Conservation (phyloP, 2,329 filamentous ascomycete genomes). For the Calonectria crousiana region DNA sequence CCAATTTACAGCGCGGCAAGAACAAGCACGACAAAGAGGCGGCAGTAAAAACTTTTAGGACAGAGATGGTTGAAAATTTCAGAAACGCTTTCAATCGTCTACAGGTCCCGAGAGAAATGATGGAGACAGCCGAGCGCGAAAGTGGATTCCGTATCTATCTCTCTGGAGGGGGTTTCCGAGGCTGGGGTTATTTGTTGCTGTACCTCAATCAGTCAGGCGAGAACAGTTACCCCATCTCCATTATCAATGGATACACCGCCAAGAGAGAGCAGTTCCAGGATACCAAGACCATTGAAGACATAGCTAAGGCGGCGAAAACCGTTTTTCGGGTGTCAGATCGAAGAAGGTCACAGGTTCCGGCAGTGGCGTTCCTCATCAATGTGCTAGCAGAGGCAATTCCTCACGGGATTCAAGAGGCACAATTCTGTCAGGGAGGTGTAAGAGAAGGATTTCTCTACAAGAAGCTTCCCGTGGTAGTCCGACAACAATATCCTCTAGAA, state of each 20-base stretch:
- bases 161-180: conserved; percentile 77
- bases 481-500: conserved; percentile 68
- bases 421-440: conserved; percentile 79
- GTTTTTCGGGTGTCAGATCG: conserved; percentile 75
- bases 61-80: conserved; percentile 66
- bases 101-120: conserved; percentile 64
- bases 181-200: conserved; percentile 76
- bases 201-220: conserved; percentile 69
- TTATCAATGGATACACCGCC: conserved; percentile 77
- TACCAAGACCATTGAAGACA: conserved; percentile 54
- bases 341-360: conserved; percentile 74
- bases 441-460: conserved; percentile 75
- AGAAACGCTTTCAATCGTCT: conserved; percentile 64
- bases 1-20: conserved; percentile 54
- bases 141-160: conserved; percentile 73
- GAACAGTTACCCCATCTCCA: conserved; percentile 76
- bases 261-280: conserved; percentile 63
- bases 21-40: conserved; percentile 54
- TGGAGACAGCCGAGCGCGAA: conserved; percentile 54
- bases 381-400: conserved; percentile 72
- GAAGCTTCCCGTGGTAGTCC: conserved; percentile 59
- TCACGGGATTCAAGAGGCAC: conserved; percentile 66
- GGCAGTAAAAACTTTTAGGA: conserved; percentile 57
- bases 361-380: conserved; percentile 74
- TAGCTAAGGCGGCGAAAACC: conserved; percentile 49